Evolutionary conservation across 331 rosid species (phyloP), one percentile per base, ranked within the genome.

Genomic region (Quercus phellos): DNA sequence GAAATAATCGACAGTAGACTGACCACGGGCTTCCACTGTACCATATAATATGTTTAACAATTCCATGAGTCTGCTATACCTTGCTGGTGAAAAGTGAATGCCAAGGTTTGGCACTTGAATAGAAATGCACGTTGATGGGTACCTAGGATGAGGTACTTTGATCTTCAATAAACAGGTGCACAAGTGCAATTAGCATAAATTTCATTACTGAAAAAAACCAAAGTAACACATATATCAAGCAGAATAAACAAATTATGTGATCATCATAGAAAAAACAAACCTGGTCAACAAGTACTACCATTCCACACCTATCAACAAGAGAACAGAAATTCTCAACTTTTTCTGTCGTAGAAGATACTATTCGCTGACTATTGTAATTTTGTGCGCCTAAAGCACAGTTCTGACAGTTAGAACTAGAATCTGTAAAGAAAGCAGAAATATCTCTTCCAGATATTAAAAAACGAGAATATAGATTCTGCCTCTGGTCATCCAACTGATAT

Each of bases 101-200:
- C 96, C 89, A 60, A 95, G 92, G 87, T 91, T 95, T 60, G 99
- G 99, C 82, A 95, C 97, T 92, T 92, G 98, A 86, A 92, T 81
- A 64, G 96, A 92, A 63, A 92, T 55, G 78, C 93, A 89, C 61
- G 97, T 95, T 63, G 98, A 90, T 1, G 99, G 99, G 68, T 89
- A 93, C 78, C 86, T 88, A 59, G 99, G 99, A 81, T 95, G 98
- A 64, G 97, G 97, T 79, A 95, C 93, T 87, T 90, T 92, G 77
- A 95, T 90, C 99, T 94, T 81, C 74, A 78, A 54, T 38, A 74
- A 72, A 67, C 74, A 81, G 68, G 84, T 27, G 42, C 43, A 77
- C 3, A 71, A 71, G 58, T 55, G 77, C 4, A 35, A 68, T 68
- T 22, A 77, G 82, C 79, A 55, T 56, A 68, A 66, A 70, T 53